Base-by-base conservation (phyloP, 768 basidiomycete genomes). In the Neoboletus brunneissimus region DNA sequence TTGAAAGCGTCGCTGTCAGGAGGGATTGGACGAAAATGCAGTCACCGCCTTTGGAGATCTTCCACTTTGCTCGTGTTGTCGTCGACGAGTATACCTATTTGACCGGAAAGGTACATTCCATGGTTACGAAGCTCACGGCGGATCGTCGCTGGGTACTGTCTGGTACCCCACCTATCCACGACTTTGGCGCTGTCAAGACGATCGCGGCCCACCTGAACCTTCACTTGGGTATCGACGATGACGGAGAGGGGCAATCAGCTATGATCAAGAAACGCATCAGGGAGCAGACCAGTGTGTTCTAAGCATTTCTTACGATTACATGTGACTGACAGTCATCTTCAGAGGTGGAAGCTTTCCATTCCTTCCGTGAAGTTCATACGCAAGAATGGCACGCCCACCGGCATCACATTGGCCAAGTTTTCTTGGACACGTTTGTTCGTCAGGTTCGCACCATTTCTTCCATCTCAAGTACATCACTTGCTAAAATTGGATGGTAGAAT, bases 61-160 rank as follows among this genome's bases (percentile, higher is more conserved):
- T 98, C 83, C 84, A 94, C 66, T 97, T 91, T 69, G 77, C 90
- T 4, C 87, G 94, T 6, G 82, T 89, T 29, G 88, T 98, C 49
- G 86, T 96, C 41, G 95, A 97, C 72, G 94, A 98, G 68, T 98
- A 95, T 71, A 95, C 94, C 1, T 97, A 98, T 65, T 79, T 95
- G 23, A 85, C 87, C 25, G 91, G 89, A 52, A 86, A 89, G 64
- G 79, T 86, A 8, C 88, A 90, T 58, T 79, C 90, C 3, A 78
- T 94, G 64, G 81, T 96, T 37, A 91, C 90, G 3, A 81, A 81
- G 47, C 73, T 95, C 22, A 83, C 84, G 12, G 87, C 91, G 0
- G 85, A 88, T 48, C 81, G 91, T 43, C 88, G 87, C 53, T 98
- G 95, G 95, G 91, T 98, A 7, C 79, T 98, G n/a, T 98, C 95